A percentile compares a stretch with the other conserved stretches of the same genome.
These are phyloP conservation scores for Davidsoniella eucalypti DNA, from an alignment of 2,329 filamentous ascomycete species.

Conservation along the genomic window DNA sequence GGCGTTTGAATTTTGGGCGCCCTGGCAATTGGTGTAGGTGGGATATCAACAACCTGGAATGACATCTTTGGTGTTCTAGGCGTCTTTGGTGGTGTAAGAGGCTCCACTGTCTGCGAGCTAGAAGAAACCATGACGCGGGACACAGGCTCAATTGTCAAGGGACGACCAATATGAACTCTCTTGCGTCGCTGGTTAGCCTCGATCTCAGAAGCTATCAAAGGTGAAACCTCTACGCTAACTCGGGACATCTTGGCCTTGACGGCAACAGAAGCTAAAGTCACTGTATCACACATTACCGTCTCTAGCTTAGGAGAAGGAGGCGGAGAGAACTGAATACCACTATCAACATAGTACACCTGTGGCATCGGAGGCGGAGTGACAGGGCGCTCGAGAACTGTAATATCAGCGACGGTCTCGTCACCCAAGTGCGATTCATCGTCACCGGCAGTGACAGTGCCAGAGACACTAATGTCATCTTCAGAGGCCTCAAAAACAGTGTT, in stretches of 20 bases:
- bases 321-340: constrained; percentile 69
- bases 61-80: neutral
- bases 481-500: constrained; percentile 38
- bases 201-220: constrained; percentile 38
- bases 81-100: constrained; percentile 19
- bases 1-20: constrained; percentile 18
- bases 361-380: constrained; percentile 15
- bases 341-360: constrained; percentile 48
- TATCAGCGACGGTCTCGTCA: constrained; percentile 6
- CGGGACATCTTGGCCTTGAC: constrained; percentile 8
- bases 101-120: constrained; percentile 44
- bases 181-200: constrained; percentile 62
- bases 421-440: constrained; percentile 1
- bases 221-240: constrained; percentile 13
- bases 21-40: constrained; percentile 21
- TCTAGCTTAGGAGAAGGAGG: constrained; percentile 51
- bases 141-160: constrained; percentile 32
- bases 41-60: constrained; percentile 15
- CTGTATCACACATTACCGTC: constrained; percentile 15
- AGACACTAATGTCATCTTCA: constrained; percentile 29
- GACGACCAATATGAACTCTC: constrained; percentile 40
- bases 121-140: constrained; percentile 42
- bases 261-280: constrained; percentile 4
- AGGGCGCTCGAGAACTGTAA: constrained; percentile 9
- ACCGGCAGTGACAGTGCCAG: constrained; percentile 6